Evolutionary conservation across 2,329 filamentous ascomycete species (phyloP).

Genomic region (Bretziella fagacearum): DNA sequence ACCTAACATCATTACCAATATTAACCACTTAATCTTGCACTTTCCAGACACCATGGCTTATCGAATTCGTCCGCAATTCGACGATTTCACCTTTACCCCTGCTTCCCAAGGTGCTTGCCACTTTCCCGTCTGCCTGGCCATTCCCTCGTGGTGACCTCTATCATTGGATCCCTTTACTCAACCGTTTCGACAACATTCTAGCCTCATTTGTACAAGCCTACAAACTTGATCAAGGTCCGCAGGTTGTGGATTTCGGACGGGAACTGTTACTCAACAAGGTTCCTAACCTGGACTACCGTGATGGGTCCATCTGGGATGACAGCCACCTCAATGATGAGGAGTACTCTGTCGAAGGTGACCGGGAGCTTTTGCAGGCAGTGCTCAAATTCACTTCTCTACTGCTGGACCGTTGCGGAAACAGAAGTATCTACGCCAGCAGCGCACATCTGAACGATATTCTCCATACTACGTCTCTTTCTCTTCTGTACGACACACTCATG

Average conservation of each 20-base stretch:
- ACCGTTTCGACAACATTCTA: slow-evolving; percentile 80
- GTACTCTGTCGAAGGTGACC: slow-evolving; percentile 60
- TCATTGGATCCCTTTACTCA: slow-evolving; percentile 90
- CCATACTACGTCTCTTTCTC: slow-evolving; percentile 64
- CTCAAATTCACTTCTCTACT: slow-evolving; percentile 75
- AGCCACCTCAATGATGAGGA: slow-evolving; percentile 41
- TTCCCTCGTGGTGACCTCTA: slow-evolving; percentile 92
- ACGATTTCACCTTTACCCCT: slow-evolving; percentile 54
- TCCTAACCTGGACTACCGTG: slow-evolving; percentile 33
- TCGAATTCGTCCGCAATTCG: slow-evolving; percentile 58
- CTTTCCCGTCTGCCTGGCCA: slow-evolving; percentile 81
- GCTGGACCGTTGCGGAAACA: slow-evolving; percentile 87
- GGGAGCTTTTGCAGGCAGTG: slow-evolving; percentile 60
- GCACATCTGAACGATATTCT: slow-evolving; percentile 74
- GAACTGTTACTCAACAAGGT: slow-evolving; percentile 45
- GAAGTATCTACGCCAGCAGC: slow-evolving; percentile 92
- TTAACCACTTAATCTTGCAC: slow-evolving; percentile 3
- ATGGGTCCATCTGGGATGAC: slow-evolving; percentile 16
- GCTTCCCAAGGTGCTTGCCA: slow-evolving; percentile 57
- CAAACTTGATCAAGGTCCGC: slow-evolving; percentile 61
- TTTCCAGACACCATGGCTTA: slow-evolving; percentile 66
- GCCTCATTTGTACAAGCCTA: slow-evolving; percentile 70
- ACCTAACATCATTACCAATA: not conserved
- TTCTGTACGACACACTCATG: slow-evolving; percentile 63
- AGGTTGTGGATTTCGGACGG: slow-evolving; percentile 56